Evolutionary conservation across 2,329 filamentous ascomycete species (phyloP).

Genomic region (Didymella arachidicola): DNA sequence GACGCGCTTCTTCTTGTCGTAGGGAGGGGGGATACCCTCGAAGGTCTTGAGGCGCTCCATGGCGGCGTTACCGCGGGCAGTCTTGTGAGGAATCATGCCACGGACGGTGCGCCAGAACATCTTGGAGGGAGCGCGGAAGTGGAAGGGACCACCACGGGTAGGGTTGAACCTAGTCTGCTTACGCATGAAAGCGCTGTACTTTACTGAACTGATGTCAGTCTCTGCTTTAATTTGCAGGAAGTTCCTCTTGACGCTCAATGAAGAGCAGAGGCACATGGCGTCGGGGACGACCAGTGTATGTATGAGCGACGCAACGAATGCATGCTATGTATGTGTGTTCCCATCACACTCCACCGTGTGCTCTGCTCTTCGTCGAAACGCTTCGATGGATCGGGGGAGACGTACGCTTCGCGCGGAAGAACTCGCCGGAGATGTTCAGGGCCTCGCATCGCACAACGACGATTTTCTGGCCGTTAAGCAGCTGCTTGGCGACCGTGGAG

Average conservation of each 20-base stretch:
- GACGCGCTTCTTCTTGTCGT: conserved; percentile 99
- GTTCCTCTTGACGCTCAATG: conserved; percentile 20
- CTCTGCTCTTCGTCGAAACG: conserved; percentile 24
- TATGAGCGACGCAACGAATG: conserved; percentile 15
- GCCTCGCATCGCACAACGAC: conserved; percentile 98
- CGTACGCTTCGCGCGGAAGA: conserved; percentile 99
- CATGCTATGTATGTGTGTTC: conserved; percentile 15
- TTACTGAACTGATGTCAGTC: conserved; percentile 70
- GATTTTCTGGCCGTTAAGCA: conserved; percentile 99
- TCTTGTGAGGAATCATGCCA: conserved; percentile 99
- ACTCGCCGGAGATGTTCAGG: conserved; percentile 99
- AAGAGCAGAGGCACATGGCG: conserved; percentile 22
- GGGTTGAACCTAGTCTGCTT: conserved; percentile 99
- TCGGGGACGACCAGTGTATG: conserved; percentile 16
- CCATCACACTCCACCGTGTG: conserved; percentile 25
- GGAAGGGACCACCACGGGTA: conserved; percentile 99
- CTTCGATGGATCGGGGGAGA: conserved; percentile 52
- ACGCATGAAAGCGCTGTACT: conserved; percentile 99
- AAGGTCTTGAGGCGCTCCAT: conserved; percentile 99
- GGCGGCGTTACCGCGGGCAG: conserved; percentile 92
- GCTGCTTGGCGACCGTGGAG: conserved; percentile 98
- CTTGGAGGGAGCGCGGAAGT: conserved; percentile 98
- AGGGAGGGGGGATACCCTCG: conserved; percentile 98
- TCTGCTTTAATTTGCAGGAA: conserved; percentile 38
- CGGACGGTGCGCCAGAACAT: conserved; percentile 99